Evolutionary conservation across 2,329 filamentous ascomycete species (phyloP).

Genomic region (Didymella lethalis): DNA sequence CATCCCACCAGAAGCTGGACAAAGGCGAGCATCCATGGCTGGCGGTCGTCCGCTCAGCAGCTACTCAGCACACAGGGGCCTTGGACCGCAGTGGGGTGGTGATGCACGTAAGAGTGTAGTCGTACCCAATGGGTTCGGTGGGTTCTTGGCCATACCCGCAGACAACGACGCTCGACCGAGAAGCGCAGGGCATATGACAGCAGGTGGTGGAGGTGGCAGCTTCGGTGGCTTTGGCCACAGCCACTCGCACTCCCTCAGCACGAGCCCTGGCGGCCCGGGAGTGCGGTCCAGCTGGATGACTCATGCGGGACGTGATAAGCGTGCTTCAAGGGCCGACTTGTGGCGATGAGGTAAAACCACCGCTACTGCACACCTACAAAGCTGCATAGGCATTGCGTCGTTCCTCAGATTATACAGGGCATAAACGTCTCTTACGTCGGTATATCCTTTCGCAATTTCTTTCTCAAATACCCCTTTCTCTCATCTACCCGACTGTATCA

Average conservation of each 20-base stretch:
- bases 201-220: conserved; percentile 32
- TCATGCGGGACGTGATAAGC: conserved; percentile 43
- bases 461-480: conserved; percentile 28
- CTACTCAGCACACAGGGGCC: conserved; percentile 56
- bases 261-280: conserved; percentile 28
- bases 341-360: conserved; percentile 39
- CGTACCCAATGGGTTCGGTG: conserved; percentile 73
- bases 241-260: conserved; percentile 38
- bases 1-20: conserved; percentile 58
- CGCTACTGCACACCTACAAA: not conserved
- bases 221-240: conserved; percentile 27
- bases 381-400: not conserved
- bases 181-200: conserved; percentile 42
- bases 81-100: conserved; percentile 66
- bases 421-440: not conserved
- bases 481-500: conserved; percentile 17
- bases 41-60: conserved; percentile 56
- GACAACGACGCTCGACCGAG: conserved; percentile 43
- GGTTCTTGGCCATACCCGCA: conserved; percentile 69
- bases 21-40: conserved; percentile 50
- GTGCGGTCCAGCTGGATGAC: conserved; percentile 44
- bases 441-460: conserved; percentile 12
- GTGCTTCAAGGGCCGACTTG: conserved; percentile 46
- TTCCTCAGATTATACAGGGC: not conserved
- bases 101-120: conserved; percentile 67